Base-by-base conservation (phyloP, 2,329 filamentous ascomycete genomes). In the Elsinoe australis region DNA sequence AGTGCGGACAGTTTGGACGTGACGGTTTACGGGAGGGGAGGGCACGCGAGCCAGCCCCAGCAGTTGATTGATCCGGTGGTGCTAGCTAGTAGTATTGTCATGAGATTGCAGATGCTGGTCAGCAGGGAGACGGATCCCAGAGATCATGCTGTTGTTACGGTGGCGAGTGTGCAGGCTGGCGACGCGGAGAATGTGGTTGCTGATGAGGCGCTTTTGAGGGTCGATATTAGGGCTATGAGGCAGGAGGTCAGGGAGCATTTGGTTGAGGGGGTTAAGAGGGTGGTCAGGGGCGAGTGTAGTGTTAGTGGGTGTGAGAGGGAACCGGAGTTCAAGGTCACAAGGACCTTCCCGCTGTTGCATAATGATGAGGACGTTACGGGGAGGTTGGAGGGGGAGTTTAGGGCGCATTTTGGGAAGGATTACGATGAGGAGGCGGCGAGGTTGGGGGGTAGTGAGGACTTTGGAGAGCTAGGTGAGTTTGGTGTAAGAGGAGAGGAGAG, bases 161-260 rank as follows among this genome's bases (percentile, higher is more conserved):
- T 80, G 5, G 76, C 74, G 6, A 71, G 69, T 46, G 60, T 81
- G n/a, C 71, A 78, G 51, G 76, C 75, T 0, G 78, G 78, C 1
- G 70, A 76, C 52, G 71, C 74, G 1, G 77, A 79, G 58, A 82
- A 81, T 55, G 71, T 82, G 49, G 80, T 82, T 47, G 67, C 74
- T 0, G 74, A 75, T 47, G 59, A 67, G 10, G 78, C 77, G 0
- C 66, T 71, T 41, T 64, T 82, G 3, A 73, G 73, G 9, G 59
- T 82, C 31, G 73, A 81, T 55, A 69, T 79, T 3, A 68, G 78
- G 19, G 67, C 71, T 17, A 67, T 70, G 2, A 66, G 65, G 7
- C 57, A 66, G 1, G 61, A 66, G 19, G 74, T 70, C 1, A 68
- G 77, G 5, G 59, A 70, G 3, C 64, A 66, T 45, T 67, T 79